Base-by-base conservation (phyloP, 2,329 filamentous ascomycete genomes). In the Drechslerella stenobrocha region DNA sequence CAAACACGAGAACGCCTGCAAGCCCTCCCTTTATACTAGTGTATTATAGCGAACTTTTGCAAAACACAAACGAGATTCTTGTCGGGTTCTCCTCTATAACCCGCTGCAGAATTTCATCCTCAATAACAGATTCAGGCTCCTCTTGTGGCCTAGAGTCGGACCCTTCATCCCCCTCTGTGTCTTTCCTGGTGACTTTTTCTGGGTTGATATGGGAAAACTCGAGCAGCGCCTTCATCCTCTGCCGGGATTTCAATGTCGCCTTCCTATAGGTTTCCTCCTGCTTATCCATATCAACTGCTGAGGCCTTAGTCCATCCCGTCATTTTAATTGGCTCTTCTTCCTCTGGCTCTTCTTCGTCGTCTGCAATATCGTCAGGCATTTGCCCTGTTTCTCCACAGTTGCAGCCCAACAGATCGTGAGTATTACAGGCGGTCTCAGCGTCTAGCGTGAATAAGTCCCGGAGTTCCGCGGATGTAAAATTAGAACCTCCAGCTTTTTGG, bases 391-490 rank as follows among this genome's bases (percentile, higher is more conserved):
- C 85, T 3, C 79, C 80, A 73, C 87, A 89, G 0, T 75, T 75
- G 75, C 87, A 89, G 0, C 81, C 81, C 0, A 89, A 75, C 1
- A 88, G 76, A 52, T 87, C 83, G 73, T 89, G 87, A 1, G 86
- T 89, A 73, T 87, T 84, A 59, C 86, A 87, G 4, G 76, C 77
- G 7, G 80, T 79, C 8, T 79, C 78, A 61, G 85, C 80, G 71
- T 89, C 84, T 0, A 89, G 76, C 1, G 80, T 81, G 73, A 89
- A 89, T 0, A 89, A 74, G 74, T 88, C 85, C 52, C 81, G 79
- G 23, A 89, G 76, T 71, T 89, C 87, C 46, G 87, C 83, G 2
- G 79, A 77, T 0, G 84, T 85, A 73, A 89, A 89, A 30, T 82
- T 83, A 6, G 81, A 79, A 22, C 80, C 81, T 30, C 78, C 79